A percentile compares a stretch with the other conserved stretches of the same genome.
Evolutionary conservation across 1,284 basidiomycete species (phyloP).

Genomic region (Irpex sp.): DNA sequence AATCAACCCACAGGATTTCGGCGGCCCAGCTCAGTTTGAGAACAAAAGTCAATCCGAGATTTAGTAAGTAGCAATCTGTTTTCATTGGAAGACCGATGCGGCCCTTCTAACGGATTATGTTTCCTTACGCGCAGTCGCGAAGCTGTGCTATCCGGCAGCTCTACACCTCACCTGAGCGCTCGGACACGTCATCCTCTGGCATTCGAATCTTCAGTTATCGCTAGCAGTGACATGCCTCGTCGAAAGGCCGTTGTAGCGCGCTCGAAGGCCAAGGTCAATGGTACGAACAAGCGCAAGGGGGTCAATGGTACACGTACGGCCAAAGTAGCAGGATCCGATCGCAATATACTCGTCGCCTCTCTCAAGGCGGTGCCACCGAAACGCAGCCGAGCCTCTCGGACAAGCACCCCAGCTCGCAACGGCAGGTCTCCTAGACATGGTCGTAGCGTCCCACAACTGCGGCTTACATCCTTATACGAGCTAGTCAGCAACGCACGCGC

Average conservation of each 20-base stretch:
- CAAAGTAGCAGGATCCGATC: neutral
- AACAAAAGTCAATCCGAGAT: neutral
- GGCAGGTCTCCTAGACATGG: neutral
- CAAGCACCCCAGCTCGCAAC: neutral
- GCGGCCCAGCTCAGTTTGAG: conserved; percentile 4
- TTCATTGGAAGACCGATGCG: neutral
- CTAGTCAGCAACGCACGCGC: conserved; percentile 1
- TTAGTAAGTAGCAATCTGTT: neutral
- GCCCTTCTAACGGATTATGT: neutral
- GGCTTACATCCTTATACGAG: conserved; percentile 13
- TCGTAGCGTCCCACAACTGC: neutral
- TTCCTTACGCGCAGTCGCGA: neutral
- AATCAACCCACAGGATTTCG: conserved; percentile 16
- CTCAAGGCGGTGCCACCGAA: neutral
- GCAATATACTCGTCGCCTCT: neutral
- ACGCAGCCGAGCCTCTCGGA: neutral
- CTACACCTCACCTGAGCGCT: conserved; percentile 2
- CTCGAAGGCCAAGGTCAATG: neutral
- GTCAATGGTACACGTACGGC: neutral
- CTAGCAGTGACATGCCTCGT: neutral
- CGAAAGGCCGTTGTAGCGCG: neutral
- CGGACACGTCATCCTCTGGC: neutral
- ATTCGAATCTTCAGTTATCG: neutral
- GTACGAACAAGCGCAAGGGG: neutral
- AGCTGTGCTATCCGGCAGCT: neutral